Base-by-base conservation (phyloP, 179 eudicot genomes). In the Nepenthes alata region DNA sequence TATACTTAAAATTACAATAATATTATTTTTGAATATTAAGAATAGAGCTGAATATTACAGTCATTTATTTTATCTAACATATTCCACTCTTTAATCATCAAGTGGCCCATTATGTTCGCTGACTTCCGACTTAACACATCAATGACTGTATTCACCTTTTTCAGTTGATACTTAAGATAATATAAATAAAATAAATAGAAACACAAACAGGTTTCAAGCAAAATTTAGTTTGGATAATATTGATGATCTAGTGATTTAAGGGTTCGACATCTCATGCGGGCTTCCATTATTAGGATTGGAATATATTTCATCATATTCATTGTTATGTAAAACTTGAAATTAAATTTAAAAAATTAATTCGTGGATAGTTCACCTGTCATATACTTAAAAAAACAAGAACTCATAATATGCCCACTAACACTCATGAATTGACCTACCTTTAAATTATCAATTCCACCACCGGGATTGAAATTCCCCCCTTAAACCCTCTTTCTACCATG, bases 401-500 rank as follows among this genome's bases (percentile, higher is more conserved):
- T 25, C 25, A 25, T 25, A 25, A 25, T 12, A 48, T 68, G 11
- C 11, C 1, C 53, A 3, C 53, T 15, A 53, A 58, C 57, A 53
- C 38, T 3, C 63, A 35, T 13, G 13, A 2, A 44, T 25, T 2
- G 49, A 72, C 80, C 53, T 74, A 87, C 97, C 74, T 80, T 81
- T 51, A 56, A 44, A 69, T 48, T 63, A 58, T 70, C 45, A 66
- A 41, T 61, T 56, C 76, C 85, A 44, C 69, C 78, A 41, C 66
- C 35, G 8, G 72, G 59, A 57, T 61, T 67, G 36, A 65, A 61
- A 65, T 72, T 87, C 25, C 55, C 86, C 89, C 71, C 64, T 83
- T 35, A 93, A 60, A 52, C 97, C 97, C 60, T 89, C 88, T 55
- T 77, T 84, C 98, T 93, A 55, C 56, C 8, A 45, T 2, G 37